phyloP scores from a whole-genome alignment of 352 stramenopile genomes.

The Phytophthora pinifolia region DNA sequence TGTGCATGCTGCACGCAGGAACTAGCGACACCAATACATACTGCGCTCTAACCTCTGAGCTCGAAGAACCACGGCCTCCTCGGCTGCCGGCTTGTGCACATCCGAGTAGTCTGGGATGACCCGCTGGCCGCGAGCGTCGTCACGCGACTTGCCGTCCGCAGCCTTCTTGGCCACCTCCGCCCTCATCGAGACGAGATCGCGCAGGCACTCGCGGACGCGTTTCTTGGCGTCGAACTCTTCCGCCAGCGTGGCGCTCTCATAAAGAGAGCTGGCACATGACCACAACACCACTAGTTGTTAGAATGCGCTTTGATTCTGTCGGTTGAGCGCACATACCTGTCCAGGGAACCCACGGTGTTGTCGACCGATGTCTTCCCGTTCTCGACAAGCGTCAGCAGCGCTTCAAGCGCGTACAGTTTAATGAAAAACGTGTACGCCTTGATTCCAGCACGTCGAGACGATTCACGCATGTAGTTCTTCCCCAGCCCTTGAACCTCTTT shows the following conservation, averaged over 20 bases:
- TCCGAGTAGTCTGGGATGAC: slow-evolving; percentile 73
- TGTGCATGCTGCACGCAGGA: not conserved
- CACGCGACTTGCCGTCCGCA: slow-evolving; percentile 61
- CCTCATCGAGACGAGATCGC: slow-evolving; percentile 61
- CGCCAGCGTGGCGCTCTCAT: slow-evolving; percentile 40
- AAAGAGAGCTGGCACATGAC: slow-evolving; percentile 23
- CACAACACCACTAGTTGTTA: not conserved
- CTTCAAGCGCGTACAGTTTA: slow-evolving; percentile 70
- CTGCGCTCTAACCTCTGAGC: slow-evolving; percentile 43
- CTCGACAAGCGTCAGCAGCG: slow-evolving; percentile 42
- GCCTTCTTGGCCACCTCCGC: slow-evolving; percentile 55
- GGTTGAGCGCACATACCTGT: slow-evolving; percentile 28
- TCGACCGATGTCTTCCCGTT: slow-evolving; percentile 33
- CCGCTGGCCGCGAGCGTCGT: slow-evolving; percentile 67
- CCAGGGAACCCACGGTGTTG: slow-evolving; percentile 27
- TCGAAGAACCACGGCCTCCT: slow-evolving; percentile 46
- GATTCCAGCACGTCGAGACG: slow-evolving; percentile 54
- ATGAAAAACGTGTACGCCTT: slow-evolving; percentile 86
- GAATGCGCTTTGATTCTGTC: not conserved
- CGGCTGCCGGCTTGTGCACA: slow-evolving; percentile 55
- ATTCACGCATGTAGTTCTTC: slow-evolving; percentile 87
- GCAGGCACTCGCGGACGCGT: slow-evolving; percentile 48
- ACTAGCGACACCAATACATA: slow-evolving; percentile 7
- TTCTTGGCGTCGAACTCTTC: slow-evolving; percentile 47
- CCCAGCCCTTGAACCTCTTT: slow-evolving; percentile 65